Percentiles rank a stretch among this genome's conserved stretches.
Conservation (phyloP, 192 early-diverging fungal genomes). For the Linnemannia zychae region DNA sequence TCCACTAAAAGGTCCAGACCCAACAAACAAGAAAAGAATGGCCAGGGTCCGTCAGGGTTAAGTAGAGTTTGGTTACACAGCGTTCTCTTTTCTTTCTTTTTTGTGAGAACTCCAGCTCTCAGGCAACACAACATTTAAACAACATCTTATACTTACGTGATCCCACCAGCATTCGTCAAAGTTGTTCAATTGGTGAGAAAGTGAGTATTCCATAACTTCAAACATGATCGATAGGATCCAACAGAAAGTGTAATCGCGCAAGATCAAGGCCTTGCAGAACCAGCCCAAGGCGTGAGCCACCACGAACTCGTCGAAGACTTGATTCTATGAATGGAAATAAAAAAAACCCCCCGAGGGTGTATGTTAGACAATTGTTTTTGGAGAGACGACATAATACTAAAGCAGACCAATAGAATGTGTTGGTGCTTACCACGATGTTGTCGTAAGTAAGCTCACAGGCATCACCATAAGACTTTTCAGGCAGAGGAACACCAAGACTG, state of each 20-base stretch:
- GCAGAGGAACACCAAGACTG: conserved; percentile 81
- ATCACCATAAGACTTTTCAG: conserved; percentile 94
- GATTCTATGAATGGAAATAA: conserved; percentile 61
- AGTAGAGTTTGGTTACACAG: background rate
- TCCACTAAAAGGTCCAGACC: conserved; percentile 72
- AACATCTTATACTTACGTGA: conserved; percentile 71
- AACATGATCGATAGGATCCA: conserved; percentile 97
- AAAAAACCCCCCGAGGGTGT: no score
- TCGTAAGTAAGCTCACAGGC: conserved; percentile 84
- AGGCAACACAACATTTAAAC: background rate
- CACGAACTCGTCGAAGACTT: conserved; percentile 93
- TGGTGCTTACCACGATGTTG: conserved; percentile 74
- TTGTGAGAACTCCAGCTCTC: background rate
- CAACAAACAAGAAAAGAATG: background rate
- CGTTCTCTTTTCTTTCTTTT: background rate
- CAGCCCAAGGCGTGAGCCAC: conserved; percentile 93
- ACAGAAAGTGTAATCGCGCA: conserved; percentile 95
- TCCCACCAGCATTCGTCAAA: conserved; percentile 99
- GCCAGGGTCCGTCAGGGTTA: background rate
- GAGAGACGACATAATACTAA: conserved; percentile 4
- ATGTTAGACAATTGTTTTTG: conserved; percentile 4
- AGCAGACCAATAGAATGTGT: conserved; percentile 8
- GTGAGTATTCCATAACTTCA: conserved; percentile 95
- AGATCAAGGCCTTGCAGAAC: conserved; percentile 93
- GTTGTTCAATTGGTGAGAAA: conserved; percentile 95